A percentile compares a stretch with the other conserved stretches of the same genome.
phyloP scores from a whole-genome alignment of 176 grass and related monocot species.

The Pontederia crassipes region DNA sequence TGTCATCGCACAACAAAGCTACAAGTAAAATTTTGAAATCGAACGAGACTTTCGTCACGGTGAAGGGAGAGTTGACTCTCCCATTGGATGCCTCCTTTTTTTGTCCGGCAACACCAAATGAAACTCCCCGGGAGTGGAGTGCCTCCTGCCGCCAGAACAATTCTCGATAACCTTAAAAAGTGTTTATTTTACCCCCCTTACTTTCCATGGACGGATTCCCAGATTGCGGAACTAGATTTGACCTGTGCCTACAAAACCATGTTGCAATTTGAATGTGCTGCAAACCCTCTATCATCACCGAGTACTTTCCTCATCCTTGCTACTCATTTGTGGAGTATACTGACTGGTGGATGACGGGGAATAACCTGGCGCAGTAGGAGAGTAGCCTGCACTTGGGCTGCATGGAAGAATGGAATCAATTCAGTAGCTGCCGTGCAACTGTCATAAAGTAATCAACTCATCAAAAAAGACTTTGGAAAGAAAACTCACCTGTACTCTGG shows the following conservation, averaged over 20 bases:
- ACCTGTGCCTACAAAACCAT: background rate
- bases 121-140: too few relatives aligned
- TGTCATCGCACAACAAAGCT: too few relatives aligned
- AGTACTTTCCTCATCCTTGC: constrained; percentile 34
- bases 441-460: background rate
- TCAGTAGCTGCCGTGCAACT: constrained; percentile 9
- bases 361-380: constrained; percentile 76
- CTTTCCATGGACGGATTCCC: too few relatives aligned
- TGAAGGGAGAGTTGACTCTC: too few relatives aligned
- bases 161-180: too few relatives aligned
- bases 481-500: constrained; percentile 66
- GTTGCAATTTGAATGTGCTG: background rate
- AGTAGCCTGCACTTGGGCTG: constrained; percentile 93
- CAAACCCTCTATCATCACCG: constrained; percentile 2
- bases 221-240: too few relatives aligned
- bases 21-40: too few relatives aligned
- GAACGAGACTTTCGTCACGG: too few relatives aligned
- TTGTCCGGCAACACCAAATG: too few relatives aligned
- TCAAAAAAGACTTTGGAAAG: background rate
- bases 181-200: too few relatives aligned
- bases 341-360: constrained; percentile 63
- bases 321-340: constrained; percentile 38
- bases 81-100: too few relatives aligned
- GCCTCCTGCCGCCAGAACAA: too few relatives aligned
- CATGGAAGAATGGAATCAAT: background rate